phyloP scores from a whole-genome alignment of 1,284 basidiomycete genomes.

The Macrocybe sp. region DNA sequence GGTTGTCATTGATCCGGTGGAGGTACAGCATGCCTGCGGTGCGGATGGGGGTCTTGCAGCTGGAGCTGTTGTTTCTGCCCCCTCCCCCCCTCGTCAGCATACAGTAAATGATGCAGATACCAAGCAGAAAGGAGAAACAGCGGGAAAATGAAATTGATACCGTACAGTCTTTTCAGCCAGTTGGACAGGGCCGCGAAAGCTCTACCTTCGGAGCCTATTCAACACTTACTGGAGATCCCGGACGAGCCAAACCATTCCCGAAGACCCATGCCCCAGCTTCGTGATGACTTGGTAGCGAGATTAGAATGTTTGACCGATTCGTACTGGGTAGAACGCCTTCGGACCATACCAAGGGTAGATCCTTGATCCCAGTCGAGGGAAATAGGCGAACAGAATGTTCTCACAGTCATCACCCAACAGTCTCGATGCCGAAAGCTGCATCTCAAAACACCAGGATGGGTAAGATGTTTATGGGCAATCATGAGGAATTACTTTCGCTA shows the following conservation, averaged over 20 bases:
- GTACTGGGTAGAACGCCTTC: slow-evolving; percentile 16
- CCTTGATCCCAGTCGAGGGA: too few relatives aligned
- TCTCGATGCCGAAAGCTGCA: too few relatives aligned
- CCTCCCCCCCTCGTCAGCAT: too few relatives aligned
- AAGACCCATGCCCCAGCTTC: slow-evolving; percentile 24
- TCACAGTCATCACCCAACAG: too few relatives aligned
- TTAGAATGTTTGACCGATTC: slow-evolving; percentile 10
- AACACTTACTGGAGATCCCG: slow-evolving; percentile 17
- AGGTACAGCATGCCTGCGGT: slow-evolving; percentile 8
- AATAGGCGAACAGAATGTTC: too few relatives aligned
- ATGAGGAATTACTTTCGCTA: too few relatives aligned
- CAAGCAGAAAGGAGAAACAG: too few relatives aligned
- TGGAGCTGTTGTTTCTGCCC: neutral
- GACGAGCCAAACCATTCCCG: slow-evolving; percentile 22
- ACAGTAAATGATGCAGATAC: too few relatives aligned
- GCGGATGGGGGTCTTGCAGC: slow-evolving; percentile 3
- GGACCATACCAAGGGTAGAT: slow-evolving; percentile 3
- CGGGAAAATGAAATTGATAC: neutral
- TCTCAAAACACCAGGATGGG: too few relatives aligned
- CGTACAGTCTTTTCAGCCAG: slow-evolving; percentile 9
- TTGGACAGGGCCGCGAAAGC: slow-evolving; percentile 7
- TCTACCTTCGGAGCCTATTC: slow-evolving; percentile 4
- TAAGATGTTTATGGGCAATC: too few relatives aligned
- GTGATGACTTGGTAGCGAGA: slow-evolving; percentile 20
- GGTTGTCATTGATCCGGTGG: slow-evolving; percentile 9